Evolutionary conservation across 257 asterid genomes (phyloP), one percentile per base, ranked within the genome.

Genomic region (Rauvolfia tetraphylla): DNA sequence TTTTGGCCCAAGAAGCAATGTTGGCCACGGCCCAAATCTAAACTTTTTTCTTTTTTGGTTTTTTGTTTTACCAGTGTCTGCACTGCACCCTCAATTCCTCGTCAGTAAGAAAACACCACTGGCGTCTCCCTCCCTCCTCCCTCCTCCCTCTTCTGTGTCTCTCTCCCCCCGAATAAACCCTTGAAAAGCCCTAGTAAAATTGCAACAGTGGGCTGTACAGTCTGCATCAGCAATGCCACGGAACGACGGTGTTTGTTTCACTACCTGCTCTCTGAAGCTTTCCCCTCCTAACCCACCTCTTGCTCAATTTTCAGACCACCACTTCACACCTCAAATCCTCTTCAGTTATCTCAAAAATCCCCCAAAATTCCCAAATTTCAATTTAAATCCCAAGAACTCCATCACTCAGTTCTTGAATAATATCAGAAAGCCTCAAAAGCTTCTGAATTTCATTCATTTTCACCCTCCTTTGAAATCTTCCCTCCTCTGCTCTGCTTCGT

Each of bases 401-500:
- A 58, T 78, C 20, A 4, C 70, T 34, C 69, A 76, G 20, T 76
- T 76, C 75, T 68, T 76, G 51, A 69, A 1, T 69, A 41, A 39
- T 34, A 25, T 85, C 75, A 61, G 57, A 3, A 42, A 74, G 53
- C 80, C 81, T 46, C 73, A 72, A 15, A 72, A 44, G 18, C 74
- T 79, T 25, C 77, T 63, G 39, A 71, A 48, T 38, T 58, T 72
- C 29, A 12, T 83, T 81, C 80, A 68, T 41, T 74, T 75, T 83
- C 85, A 72, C 69, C 72, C 81, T 84, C 73, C 22, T 71, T 53
- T 58, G 61, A 83, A 75, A 1, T 72, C 87, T 39, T 92, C 90
- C 29, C 88, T 88, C 29, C 86, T 92, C 56, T 88, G 95, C 85
- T 94, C 88, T 22, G 90, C 98, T 46, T 76, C 98, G 17, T 71